Base-by-base conservation (phyloP, 1,284 basidiomycete species). In the Ustilago hordei region DNA sequence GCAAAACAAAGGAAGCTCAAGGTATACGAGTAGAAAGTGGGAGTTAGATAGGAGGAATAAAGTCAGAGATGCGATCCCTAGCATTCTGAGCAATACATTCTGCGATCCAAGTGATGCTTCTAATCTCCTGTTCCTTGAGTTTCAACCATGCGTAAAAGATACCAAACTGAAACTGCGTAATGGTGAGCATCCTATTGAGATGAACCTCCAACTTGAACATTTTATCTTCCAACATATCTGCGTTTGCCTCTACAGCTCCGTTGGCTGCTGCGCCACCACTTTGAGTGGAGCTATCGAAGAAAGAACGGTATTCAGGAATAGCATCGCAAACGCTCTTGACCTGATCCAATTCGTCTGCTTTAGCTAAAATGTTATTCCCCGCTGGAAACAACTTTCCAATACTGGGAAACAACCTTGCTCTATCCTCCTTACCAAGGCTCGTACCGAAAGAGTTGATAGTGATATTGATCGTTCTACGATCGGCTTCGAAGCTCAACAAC, bases 381-480 rank as follows among this genome's bases (percentile, higher is more conserved):
- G 93, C 95, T 0, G 97, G 97, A 89, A 92, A 99, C 55, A 99
- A 90, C 65, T 93, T 91, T 12, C 97, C 97, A 66, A 99, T 93
- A 23, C 91, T 90, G 7, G 97, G 97, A 90, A 97, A 99, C 50
- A 99, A 90, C 78, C 92, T 91, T n/a, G 95, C 95, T 39, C 97
- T 93, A 83, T 95, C 92, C 85, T 99, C 96, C 87, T 99, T 99
- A 50, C 92, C 90, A 65, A 99, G 90, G 83, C 94, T 93, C 11
- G 97, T 98, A 77, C 93, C 93, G 87, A 99, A 97, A 31, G 96
- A 98, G 89, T 99, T 99, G 89, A 99, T 94, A 39, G 97, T 98
- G 87, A 99, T 98, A 88, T 99, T 99, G 87, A 99, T 92, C 3
- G 95, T 93, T 59, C 97, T 91, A 43, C 96, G 91, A 88, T 99